Evolutionary conservation across 2,329 filamentous ascomycete species (phyloP).

Genomic region (Aspergillus amoenus): DNA sequence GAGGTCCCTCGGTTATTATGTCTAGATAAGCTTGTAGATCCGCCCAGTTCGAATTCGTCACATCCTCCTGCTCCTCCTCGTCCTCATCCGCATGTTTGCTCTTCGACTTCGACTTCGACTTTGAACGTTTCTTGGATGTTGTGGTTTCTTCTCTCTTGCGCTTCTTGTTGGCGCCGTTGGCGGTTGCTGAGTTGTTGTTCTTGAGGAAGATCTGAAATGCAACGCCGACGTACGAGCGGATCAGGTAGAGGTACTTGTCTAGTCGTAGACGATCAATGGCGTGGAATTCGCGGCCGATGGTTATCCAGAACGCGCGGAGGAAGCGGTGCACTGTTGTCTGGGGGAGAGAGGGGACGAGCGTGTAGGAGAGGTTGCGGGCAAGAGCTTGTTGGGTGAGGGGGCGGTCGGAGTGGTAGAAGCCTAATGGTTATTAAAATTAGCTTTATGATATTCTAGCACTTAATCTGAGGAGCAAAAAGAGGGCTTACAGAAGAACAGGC

Average conservation of each 20-base stretch:
- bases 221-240: conserved; percentile 74
- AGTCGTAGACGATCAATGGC: conserved; percentile 73
- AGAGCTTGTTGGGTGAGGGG: conserved; percentile 83
- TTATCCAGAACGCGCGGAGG: conserved; percentile 69
- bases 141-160: conserved; percentile 31
- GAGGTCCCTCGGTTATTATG: conserved; percentile 41
- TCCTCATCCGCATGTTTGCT: conserved; percentile 24
- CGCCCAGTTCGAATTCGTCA: conserved; percentile 21
- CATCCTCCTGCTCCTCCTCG: conserved; percentile 18
- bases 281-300: conserved; percentile 68
- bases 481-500: conserved; percentile 74
- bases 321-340: conserved; percentile 45
- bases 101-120: conserved; percentile 27
- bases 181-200: conserved; percentile 12
- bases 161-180: conserved; percentile 25
- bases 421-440: conserved; percentile 33
- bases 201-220: conserved; percentile 55
- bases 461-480: neutral
- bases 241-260: conserved; percentile 89
- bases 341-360: conserved; percentile 63
- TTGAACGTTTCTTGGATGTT: conserved; percentile 21
- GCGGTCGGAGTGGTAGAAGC: conserved; percentile 90
- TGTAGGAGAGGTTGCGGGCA: conserved; percentile 69
- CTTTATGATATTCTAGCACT: neutral
- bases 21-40: conserved; percentile 39